phyloP scores from a whole-genome alignment of 805 yeast species.

The Monosporozyma siamensis region DNA sequence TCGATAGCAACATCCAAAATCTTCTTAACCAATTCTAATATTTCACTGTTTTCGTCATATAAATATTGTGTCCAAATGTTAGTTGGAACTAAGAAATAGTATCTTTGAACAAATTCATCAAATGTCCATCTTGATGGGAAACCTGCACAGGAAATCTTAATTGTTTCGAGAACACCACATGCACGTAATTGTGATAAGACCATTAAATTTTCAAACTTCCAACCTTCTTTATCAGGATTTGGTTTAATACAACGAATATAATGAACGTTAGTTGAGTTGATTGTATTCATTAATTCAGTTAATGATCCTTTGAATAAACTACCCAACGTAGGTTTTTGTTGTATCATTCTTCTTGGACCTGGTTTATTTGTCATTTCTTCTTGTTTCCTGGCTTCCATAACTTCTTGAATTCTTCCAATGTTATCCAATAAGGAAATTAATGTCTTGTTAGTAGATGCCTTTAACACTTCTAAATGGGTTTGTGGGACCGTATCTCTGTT shows the following conservation, averaged over 20 bases:
- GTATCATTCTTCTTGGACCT: slow-evolving; percentile 32
- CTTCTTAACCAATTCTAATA: slow-evolving; percentile 51
- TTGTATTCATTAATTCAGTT: slow-evolving; percentile 86
- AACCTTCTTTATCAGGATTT: slow-evolving; percentile 83
- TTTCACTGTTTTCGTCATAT: slow-evolving; percentile 43
- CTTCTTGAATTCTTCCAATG: slow-evolving; percentile 42
- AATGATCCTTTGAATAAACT: slow-evolving; percentile 88
- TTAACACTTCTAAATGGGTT: slow-evolving; percentile 81
- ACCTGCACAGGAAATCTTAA: slow-evolving; percentile 93
- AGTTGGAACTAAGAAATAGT: slow-evolving; percentile 72
- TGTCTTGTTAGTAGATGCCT: slow-evolving; percentile 56
- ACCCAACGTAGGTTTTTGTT: slow-evolving; percentile 86
- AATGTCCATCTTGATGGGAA: slow-evolving; percentile 95
- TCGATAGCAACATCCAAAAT: slow-evolving; percentile 52
- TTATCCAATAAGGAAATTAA: slow-evolving; percentile 55
- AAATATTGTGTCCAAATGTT: slow-evolving; percentile 54
- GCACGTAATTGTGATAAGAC: slow-evolving; percentile 95
- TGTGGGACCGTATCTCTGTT: slow-evolving; percentile 96
- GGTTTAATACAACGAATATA: slow-evolving; percentile 97
- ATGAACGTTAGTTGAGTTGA: slow-evolving; percentile 90
- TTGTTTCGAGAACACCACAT: slow-evolving; percentile 96
- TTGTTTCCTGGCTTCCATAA: slow-evolving; percentile 27
- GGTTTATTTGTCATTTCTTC: slow-evolving; percentile 36
- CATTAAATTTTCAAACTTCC: slow-evolving; percentile 94
- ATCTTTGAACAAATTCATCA: slow-evolving; percentile 84